A percentile compares a stretch with the other conserved stretches of the same genome.
Conservation (phyloP, 768 basidiomycete species). For the Calvatia gigantea region DNA sequence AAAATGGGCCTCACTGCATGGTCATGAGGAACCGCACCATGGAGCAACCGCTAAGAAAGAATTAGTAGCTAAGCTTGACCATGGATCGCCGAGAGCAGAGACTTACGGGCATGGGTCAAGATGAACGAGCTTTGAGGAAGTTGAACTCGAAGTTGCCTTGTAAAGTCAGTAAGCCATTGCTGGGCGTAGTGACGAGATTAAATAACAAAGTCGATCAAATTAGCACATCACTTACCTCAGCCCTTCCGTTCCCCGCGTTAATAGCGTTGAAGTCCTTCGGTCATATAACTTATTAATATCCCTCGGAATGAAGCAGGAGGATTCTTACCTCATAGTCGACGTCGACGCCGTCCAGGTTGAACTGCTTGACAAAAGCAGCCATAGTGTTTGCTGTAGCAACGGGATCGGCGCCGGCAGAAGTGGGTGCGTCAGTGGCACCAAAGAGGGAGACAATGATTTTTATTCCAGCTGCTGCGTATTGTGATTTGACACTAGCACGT, state of each 20-base stretch:
- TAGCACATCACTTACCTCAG: slow-evolving; percentile 35
- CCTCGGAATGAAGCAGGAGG: not conserved
- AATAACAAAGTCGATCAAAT: not conserved
- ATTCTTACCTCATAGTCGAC: slow-evolving; percentile 61
- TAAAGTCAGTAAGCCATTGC: slow-evolving; percentile 54
- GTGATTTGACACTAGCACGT: slow-evolving; percentile 43
- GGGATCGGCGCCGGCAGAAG: slow-evolving; percentile 54
- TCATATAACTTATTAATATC: not conserved
- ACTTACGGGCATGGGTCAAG: slow-evolving; percentile 53
- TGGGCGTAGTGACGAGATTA: slow-evolving; percentile 15
- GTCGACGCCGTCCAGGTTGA: slow-evolving; percentile 64
- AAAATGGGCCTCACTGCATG: not conserved
- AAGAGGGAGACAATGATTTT: slow-evolving; percentile 60
- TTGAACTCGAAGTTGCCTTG: slow-evolving; percentile 42
- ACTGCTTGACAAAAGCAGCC: slow-evolving; percentile 62
- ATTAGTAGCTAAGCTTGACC: not conserved
- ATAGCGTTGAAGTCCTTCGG: slow-evolving; percentile 65
- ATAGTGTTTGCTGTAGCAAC: slow-evolving; percentile 57
- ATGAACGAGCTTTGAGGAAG: slow-evolving; percentile 49
- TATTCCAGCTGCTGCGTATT: slow-evolving; percentile 57
- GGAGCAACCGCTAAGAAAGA: slow-evolving; percentile 42
- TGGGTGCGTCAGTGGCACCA: slow-evolving; percentile 56
- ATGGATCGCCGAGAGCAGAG: not conserved
- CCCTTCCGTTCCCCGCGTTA: slow-evolving; percentile 44
- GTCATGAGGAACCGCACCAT: slow-evolving; percentile 25